Evolutionary conservation across 1,284 basidiomycete species (phyloP).

Genomic region (Fomitiporia mediterranea): DNA sequence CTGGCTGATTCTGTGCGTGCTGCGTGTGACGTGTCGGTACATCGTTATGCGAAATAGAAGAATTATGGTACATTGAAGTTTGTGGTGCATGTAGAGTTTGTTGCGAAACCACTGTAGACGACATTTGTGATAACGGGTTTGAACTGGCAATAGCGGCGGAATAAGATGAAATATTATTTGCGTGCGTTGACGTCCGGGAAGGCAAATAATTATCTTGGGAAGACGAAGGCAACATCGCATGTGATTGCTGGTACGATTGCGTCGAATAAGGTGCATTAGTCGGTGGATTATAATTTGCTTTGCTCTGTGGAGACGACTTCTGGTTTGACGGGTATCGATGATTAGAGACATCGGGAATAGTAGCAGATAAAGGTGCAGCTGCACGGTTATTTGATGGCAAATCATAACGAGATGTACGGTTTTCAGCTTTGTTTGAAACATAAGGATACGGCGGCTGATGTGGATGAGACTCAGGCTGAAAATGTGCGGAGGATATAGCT

Average conservation of each 20-base stretch:
- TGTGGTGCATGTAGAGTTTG: constrained; percentile 4
- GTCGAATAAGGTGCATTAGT: constrained; percentile 1
- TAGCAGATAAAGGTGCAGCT: constrained; percentile 3
- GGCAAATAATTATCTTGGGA: not conserved
- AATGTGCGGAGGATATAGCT: constrained; percentile 9
- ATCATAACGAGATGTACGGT: not conserved
- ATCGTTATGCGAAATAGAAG: not conserved
- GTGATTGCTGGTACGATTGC: constrained; percentile 3
- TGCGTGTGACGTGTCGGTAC: not conserved
- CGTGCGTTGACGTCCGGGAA: not conserved
- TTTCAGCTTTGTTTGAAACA: constrained; percentile 1
- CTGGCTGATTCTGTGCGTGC: not conserved
- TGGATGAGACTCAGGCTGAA: constrained; percentile 7
- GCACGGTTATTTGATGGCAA: not conserved
- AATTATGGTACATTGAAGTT: constrained; percentile 16
- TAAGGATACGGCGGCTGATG: not conserved
- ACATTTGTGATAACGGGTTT: constrained; percentile 6
- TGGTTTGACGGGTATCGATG: constrained; percentile 11
- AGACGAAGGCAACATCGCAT: not conserved
- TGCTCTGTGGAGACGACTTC: constrained; percentile 3
- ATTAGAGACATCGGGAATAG: not conserved
- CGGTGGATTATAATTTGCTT: constrained; percentile 9
- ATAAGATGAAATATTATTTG: constrained; percentile 4
- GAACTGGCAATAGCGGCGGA: constrained; percentile 1
- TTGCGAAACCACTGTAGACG: constrained; percentile 10